These are phyloP conservation scores for Physaria fendleri DNA, from an alignment of 345 rosid genomes.

Conservation along the genomic window DNA sequence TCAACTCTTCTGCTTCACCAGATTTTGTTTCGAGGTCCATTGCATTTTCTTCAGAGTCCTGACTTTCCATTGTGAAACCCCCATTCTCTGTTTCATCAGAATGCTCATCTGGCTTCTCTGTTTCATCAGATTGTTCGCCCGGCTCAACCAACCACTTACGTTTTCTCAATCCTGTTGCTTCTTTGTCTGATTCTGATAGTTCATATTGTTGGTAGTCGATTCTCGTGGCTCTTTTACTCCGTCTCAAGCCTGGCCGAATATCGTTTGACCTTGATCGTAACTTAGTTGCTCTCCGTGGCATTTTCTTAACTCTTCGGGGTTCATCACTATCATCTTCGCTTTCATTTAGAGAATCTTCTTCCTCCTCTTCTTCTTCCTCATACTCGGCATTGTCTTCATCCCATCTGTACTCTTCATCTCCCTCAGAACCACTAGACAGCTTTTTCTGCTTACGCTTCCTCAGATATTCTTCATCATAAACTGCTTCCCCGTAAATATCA, in stretches of 20 bases:
- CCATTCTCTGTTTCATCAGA: slow-evolving; percentile 64
- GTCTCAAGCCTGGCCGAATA: slow-evolving; percentile 81
- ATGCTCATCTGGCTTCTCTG: slow-evolving; percentile 48
- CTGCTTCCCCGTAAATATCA: slow-evolving; percentile 98
- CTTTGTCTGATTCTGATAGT: slow-evolving; percentile 80
- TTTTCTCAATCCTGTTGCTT: slow-evolving; percentile 46
- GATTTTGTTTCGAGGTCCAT: slow-evolving; percentile 48
- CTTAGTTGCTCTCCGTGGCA: slow-evolving; percentile 70
- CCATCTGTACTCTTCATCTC: slow-evolving; percentile 39
- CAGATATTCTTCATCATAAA: slow-evolving; percentile 94
- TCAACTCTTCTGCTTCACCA: slow-evolving; percentile 28
- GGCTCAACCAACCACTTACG: slow-evolving; percentile 50
- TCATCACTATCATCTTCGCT: slow-evolving; percentile 89
- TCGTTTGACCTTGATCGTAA: slow-evolving; percentile 57
- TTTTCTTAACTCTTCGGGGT: slow-evolving; percentile 59
- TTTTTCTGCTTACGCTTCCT: slow-evolving; percentile 73
- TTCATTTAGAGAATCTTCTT: slow-evolving; percentile 62
- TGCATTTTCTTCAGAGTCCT: slow-evolving; percentile 53
- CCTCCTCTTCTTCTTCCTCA: slow-evolving; percentile 80
- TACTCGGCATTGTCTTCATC: slow-evolving; percentile 93
- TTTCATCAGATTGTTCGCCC: slow-evolving; percentile 45
- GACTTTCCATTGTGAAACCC: slow-evolving; percentile 60
- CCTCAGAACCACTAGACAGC: slow-evolving; percentile 71
- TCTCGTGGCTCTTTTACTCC: slow-evolving; percentile 84
- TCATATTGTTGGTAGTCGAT: slow-evolving; percentile 78